Conservation (phyloP, 345 rosid genomes). For the Gossypium thurberi region DNA sequence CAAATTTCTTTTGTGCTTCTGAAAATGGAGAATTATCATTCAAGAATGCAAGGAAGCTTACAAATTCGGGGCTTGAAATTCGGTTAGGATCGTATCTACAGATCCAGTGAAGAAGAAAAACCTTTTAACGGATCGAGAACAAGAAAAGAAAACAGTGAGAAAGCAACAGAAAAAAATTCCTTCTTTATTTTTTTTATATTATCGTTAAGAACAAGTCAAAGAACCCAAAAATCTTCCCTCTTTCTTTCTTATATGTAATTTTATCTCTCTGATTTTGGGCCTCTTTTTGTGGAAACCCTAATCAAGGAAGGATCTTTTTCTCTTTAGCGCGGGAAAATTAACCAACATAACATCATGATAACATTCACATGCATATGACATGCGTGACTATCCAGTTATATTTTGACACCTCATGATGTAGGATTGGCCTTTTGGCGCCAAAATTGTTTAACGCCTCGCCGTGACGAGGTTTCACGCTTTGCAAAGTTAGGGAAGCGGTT, state of each 20-base stretch:
- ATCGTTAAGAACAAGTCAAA: not conserved
- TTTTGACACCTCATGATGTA: not conserved
- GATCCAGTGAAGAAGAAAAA: not conserved
- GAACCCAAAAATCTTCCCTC: not conserved
- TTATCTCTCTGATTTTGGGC: not conserved
- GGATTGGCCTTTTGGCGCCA: constrained; percentile 1
- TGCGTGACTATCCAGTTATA: not conserved
- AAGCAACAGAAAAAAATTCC: not conserved
- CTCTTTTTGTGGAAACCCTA: constrained; percentile 8
- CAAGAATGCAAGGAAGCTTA: not conserved
- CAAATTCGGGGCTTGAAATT: not conserved
- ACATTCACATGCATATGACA: not conserved
- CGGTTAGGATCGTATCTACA: constrained; percentile 2
- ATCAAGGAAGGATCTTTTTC: not conserved
- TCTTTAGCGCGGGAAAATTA: constrained; percentile 15
- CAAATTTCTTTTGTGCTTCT: not conserved
- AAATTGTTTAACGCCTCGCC: constrained; percentile 1
- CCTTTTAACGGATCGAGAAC: not conserved
- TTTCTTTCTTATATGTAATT: not conserved
- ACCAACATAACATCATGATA: constrained; percentile 9
- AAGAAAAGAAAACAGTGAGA: not conserved
- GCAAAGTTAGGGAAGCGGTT: not conserved
- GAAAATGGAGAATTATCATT: not conserved
- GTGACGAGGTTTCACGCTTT: constrained; percentile 7
- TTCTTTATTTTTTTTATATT: not conserved